phyloP scores from a whole-genome alignment of 441 rosid genomes.

The Codiaeum variegatum region DNA sequence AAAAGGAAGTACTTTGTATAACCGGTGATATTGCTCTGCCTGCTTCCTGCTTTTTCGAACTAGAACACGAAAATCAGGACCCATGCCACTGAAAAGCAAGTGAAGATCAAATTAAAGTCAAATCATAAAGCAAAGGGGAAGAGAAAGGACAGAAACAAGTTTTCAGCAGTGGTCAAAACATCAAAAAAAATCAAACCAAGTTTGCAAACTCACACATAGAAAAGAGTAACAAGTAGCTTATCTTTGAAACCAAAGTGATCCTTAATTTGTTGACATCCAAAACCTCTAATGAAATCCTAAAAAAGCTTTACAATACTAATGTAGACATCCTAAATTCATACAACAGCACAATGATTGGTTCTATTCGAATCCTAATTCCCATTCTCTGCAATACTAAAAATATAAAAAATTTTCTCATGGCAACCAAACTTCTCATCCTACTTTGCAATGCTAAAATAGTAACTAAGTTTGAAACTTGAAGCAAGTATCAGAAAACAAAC shows the following conservation, averaged over 20 bases:
- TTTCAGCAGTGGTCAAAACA: background rate
- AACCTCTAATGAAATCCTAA: background rate
- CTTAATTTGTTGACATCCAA: background rate
- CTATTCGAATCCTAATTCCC: background rate
- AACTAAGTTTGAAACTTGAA: background rate
- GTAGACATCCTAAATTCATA: background rate
- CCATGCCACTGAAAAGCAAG: constrained; percentile 78
- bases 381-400: background rate
- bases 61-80: constrained; percentile 93
- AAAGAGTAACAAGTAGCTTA: background rate
- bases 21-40: constrained; percentile 87
- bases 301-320: background rate
- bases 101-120: background rate
- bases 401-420: background rate
- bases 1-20: constrained; percentile 62
- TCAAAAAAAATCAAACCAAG: background rate
- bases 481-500: constrained; percentile 37
- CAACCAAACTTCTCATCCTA: background rate
- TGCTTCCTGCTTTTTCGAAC: constrained; percentile 99
- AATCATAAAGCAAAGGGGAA: background rate
- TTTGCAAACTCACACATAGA: background rate
- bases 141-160: background rate
- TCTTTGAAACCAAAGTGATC: background rate
- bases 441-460: background rate
- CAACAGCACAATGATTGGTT: background rate